Evolutionary conservation across 148 eudicot genomes (phyloP).

Genomic region (Arctostaphylos glauca): DNA sequence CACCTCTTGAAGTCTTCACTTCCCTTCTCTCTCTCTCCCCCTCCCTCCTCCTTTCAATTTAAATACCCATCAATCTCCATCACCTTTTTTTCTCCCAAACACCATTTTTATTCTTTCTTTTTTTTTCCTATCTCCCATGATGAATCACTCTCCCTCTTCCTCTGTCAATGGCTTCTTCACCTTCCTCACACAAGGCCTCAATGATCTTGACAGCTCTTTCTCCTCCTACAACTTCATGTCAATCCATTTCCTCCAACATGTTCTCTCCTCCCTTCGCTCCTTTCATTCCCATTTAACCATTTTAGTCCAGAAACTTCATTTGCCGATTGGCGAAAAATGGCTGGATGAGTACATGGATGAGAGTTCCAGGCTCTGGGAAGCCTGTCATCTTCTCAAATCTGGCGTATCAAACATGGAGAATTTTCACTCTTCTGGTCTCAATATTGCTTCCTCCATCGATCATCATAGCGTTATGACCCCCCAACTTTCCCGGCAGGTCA

Average conservation of each 20-base stretch:
- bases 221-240: conserved; percentile 45
- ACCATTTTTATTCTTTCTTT: background rate
- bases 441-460: conserved; percentile 31
- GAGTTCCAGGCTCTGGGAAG: conserved; percentile 57
- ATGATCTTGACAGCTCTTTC: conserved; percentile 37
- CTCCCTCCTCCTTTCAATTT: conserved; percentile 4
- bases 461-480: conserved; percentile 25
- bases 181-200: conserved; percentile 40
- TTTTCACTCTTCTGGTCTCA: conserved; percentile 31
- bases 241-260: conserved; percentile 43
- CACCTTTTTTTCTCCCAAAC: conserved; percentile 18
- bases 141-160: conserved; percentile 38
- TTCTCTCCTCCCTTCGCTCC: conserved; percentile 44
- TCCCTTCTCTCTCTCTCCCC: background rate
- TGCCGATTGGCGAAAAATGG: conserved; percentile 58
- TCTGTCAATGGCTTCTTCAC: conserved; percentile 52
- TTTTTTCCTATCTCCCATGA: conserved; percentile 13
- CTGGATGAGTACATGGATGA: conserved; percentile 68
- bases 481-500: conserved; percentile 45
- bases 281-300: conserved; percentile 42
- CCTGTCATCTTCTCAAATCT: conserved; percentile 45
- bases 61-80: conserved; percentile 30
- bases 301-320: conserved; percentile 36
- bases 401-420: conserved; percentile 40
- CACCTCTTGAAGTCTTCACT: conserved; percentile 11